These are phyloP conservation scores for Stagonosporopsis vannaccii DNA, from an alignment of 2,329 filamentous ascomycete species.

Conservation along the genomic window DNA sequence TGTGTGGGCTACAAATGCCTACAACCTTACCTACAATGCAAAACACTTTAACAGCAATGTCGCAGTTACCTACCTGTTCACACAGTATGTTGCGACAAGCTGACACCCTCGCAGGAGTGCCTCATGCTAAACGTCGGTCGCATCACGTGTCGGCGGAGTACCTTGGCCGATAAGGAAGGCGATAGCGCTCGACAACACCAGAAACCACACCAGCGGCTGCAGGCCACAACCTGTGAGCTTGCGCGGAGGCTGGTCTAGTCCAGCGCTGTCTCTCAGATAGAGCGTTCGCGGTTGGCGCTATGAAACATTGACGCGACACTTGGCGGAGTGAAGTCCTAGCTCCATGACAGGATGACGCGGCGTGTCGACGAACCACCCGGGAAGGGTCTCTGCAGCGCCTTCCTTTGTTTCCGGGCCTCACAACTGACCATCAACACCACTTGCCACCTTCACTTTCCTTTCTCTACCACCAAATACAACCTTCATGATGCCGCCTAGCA, in stretches of 20 bases:
- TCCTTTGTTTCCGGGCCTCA: constrained; percentile 20
- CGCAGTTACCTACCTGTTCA: not conserved
- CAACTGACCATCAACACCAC: constrained; percentile 20
- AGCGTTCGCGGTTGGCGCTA: constrained; percentile 9
- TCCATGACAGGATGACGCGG: constrained; percentile 24
- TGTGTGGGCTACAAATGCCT: not conserved
- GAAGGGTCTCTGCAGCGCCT: constrained; percentile 20
- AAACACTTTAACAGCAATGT: not conserved
- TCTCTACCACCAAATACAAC: constrained; percentile 22
- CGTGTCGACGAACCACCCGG: constrained; percentile 18
- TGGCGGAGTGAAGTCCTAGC: constrained; percentile 7
- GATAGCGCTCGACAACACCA: not conserved
- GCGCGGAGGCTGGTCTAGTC: not conserved
- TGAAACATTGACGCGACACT: constrained; percentile 18
- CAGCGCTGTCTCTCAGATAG: constrained; percentile 6
- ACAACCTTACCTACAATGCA: not conserved
- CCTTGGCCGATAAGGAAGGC: not conserved
- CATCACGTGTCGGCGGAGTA: not conserved
- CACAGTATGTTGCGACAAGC: not conserved
- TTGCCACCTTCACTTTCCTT: constrained; percentile 16
- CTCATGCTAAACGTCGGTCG: not conserved
- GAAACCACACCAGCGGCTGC: not conserved
- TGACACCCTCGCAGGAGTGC: not conserved
- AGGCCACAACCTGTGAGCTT: not conserved
- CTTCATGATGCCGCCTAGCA: constrained; percentile 40